These are phyloP conservation scores for Penicillium crustosum DNA, from an alignment of 2,329 filamentous ascomycete genomes.

Conservation along the genomic window DNA sequence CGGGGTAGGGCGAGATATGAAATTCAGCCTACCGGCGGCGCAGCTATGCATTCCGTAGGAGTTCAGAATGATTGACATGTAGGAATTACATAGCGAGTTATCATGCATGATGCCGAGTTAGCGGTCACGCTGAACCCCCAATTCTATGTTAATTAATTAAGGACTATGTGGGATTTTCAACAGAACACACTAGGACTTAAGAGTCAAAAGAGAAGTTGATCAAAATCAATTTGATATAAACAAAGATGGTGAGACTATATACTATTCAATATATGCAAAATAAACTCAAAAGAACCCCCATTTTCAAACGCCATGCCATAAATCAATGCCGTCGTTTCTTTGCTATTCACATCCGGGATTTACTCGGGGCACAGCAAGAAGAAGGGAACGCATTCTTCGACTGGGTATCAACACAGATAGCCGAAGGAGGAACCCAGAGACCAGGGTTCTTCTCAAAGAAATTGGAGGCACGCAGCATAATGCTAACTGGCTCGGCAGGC, in stretches of 20 bases:
- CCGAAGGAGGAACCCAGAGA: constrained; percentile 54
- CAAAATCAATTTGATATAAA: background rate
- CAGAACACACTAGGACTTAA: too few species aligned
- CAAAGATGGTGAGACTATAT: background rate
- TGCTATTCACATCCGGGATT: constrained; percentile 19
- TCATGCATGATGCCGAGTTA: too few species aligned
- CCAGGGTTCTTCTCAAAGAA: constrained; percentile 61
- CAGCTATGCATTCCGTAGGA: too few species aligned
- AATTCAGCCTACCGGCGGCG: too few species aligned
- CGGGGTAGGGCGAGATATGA: too few species aligned
- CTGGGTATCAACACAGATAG: constrained; percentile 31
- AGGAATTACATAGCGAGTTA: too few species aligned
- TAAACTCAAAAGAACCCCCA: background rate
- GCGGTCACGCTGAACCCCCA: too few species aligned
- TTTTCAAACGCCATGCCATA: constrained; percentile 5
- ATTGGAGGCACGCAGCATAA: constrained; percentile 59
- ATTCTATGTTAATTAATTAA: too few species aligned
- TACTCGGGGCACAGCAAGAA: constrained; percentile 23
- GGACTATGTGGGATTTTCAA: background rate
- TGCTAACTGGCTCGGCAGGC: constrained; percentile 58
- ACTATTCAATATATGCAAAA: constrained; percentile 16
- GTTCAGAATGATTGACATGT: too few species aligned
- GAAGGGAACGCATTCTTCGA: constrained; percentile 29
- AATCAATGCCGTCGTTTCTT: background rate
- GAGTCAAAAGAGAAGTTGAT: too few species aligned